Base-by-base conservation (phyloP, 805 yeast genomes). In the Candida ascalaphidarum region DNA sequence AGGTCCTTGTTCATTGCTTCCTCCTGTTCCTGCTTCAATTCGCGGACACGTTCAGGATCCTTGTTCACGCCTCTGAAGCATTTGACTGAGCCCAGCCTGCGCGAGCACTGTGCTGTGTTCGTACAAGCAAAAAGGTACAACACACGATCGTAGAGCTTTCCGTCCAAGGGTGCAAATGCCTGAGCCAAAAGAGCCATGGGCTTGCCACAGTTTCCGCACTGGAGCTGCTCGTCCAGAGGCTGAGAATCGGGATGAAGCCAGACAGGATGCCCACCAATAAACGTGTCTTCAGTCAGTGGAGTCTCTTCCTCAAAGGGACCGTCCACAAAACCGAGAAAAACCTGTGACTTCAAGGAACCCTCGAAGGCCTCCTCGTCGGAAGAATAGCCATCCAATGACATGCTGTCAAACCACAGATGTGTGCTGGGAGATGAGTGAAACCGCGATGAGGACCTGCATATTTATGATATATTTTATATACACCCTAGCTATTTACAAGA, bases 81-180 rank as follows among this genome's bases (percentile, higher is more conserved):
- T 39, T 81, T 72, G 2, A 86, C 61, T 1, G 81, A 62, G 4
- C 95, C 95, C 3, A 68, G 62, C 40, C 72, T 70, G 36, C 83
- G 65, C 25, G 80, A 68, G 50, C 98, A 92, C 28, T 32, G 39
- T 4, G 33, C 42, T 0, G 54, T 40, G 14, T 72, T 58, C 24
- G 71, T 68, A 54, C 98, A 92, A 2, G 77, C 74, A 48, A 89
- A 82, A 0, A 92, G 66, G 45, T 89, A 92, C 11, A 92, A 53
- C 3, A 75, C 76, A 34, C 98, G 71, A 43, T 84, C 95, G 46
- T 88, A 85, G 23, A 74, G 61, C 8, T 77, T 65, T 20, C 69
- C 69, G 19, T 77, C 83, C 23, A 88, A 52, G 1, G 94, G 94
- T 0, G 95, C 80, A 52, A 69, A 80, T 2, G 89, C 80, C 49